Percentiles rank a stretch among this genome's conserved stretches.
Evolutionary conservation across 768 basidiomycete genomes (phyloP).

Genomic region (Galerina marginata): DNA sequence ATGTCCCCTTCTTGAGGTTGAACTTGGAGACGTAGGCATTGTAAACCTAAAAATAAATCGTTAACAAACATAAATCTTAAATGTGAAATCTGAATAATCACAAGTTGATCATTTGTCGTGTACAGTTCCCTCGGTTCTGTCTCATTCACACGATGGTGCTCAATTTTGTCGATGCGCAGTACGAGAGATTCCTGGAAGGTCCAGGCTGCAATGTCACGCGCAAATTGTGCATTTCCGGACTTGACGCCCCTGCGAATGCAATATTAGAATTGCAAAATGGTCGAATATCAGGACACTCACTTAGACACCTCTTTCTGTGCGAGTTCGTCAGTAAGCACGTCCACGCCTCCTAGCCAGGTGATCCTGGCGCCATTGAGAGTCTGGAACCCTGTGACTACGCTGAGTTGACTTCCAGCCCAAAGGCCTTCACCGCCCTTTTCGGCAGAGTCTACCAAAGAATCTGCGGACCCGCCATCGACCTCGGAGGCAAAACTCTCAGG

Average conservation of each 20-base stretch:
- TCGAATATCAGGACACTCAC: slow-evolving; percentile 44
- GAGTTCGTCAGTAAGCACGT: slow-evolving; percentile 79
- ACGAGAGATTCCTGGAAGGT: slow-evolving; percentile 88
- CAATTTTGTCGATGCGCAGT: slow-evolving; percentile 74
- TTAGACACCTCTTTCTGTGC: slow-evolving; percentile 64
- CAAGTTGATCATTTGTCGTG: slow-evolving; percentile 86
- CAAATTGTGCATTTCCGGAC: slow-evolving; percentile 80
- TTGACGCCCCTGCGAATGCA: slow-evolving; percentile 50
- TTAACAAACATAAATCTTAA: slow-evolving; percentile 1
- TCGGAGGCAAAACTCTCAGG: slow-evolving; percentile 79
- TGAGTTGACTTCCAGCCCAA: slow-evolving; percentile 81
- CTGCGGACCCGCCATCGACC: slow-evolving; percentile 63
- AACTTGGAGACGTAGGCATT: slow-evolving; percentile 74
- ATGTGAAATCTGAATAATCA: slow-evolving; percentile 38
- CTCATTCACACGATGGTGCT: slow-evolving; percentile 74
- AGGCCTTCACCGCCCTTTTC: slow-evolving; percentile 80
- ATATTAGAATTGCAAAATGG: slow-evolving; percentile 1
- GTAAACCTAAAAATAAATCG: slow-evolving; percentile 59
- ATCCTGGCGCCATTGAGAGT: slow-evolving; percentile 76
- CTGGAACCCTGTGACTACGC: slow-evolving; percentile 90
- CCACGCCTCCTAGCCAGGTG: slow-evolving; percentile 81
- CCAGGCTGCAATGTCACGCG: slow-evolving; percentile 82
- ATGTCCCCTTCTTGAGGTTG: slow-evolving; percentile 56
- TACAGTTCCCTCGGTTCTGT: slow-evolving; percentile 73
- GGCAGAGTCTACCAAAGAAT: slow-evolving; percentile 70